These are phyloP conservation scores for Cutaneotrichosporon sp. DNA, from an alignment of 1,284 basidiomycete species.

Conservation along the genomic window DNA sequence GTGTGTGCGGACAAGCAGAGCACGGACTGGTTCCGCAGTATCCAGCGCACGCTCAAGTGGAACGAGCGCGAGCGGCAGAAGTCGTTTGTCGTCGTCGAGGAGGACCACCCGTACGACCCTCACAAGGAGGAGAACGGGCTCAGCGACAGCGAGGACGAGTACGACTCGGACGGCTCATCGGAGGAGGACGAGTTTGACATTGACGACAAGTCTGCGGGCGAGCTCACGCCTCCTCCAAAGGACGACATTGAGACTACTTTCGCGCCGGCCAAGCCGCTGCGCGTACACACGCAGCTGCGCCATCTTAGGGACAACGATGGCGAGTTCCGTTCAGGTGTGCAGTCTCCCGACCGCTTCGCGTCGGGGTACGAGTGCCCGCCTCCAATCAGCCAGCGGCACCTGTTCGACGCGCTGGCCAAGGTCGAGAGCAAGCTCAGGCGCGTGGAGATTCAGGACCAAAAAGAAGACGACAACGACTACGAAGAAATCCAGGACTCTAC, in stretches of 20 bases:
- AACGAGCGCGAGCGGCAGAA: slow-evolving; percentile 97
- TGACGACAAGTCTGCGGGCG: slow-evolving; percentile 64
- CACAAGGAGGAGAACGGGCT: slow-evolving; percentile 10
- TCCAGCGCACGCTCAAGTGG: slow-evolving; percentile 94
- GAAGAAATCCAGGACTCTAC: neutral
- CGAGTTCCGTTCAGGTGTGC: slow-evolving; percentile 56
- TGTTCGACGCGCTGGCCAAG: slow-evolving; percentile 40
- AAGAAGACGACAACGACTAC: neutral
- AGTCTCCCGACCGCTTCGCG: slow-evolving; percentile 74
- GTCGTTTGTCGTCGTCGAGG: slow-evolving; percentile 95
- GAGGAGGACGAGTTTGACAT: slow-evolving; percentile 81
- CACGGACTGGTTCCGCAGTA: slow-evolving; percentile 97
- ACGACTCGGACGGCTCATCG: slow-evolving; percentile 57
- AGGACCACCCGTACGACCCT: slow-evolving; percentile 54
- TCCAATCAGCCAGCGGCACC: slow-evolving; percentile 55
- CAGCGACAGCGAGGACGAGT: slow-evolving; percentile 53
- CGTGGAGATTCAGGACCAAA: neutral
- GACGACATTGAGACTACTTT: slow-evolving; percentile 1
- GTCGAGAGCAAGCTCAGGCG: slow-evolving; percentile 20
- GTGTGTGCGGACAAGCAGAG: slow-evolving; percentile 97
- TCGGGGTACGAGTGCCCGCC: slow-evolving; percentile 62
- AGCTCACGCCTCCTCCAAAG: slow-evolving; percentile 29
- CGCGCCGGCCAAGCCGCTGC: neutral
- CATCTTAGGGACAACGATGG: neutral
- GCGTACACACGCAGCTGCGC: neutral